Base-by-base conservation (phyloP, 2,329 filamentous ascomycete genomes). In the Beauveria asiatica region DNA sequence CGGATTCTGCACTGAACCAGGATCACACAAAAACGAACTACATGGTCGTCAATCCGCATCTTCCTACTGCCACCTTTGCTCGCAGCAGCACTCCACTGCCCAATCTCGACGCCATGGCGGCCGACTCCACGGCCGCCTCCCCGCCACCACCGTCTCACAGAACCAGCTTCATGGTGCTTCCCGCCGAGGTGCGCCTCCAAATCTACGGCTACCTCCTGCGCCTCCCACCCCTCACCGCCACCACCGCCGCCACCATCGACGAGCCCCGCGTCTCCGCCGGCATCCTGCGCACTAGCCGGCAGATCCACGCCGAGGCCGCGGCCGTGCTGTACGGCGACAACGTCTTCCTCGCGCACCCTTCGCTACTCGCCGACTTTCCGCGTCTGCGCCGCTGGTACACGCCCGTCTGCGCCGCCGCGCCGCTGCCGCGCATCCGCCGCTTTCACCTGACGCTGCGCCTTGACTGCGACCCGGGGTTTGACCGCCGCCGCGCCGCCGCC, bases 141-240 rank as follows among this genome's bases (percentile, higher is more conserved):
- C 41, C 53, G 23, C 23, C 42, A 7, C n/a, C 53, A 21, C 25
- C 27, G 3, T n/a, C 11, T 33, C 41, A 0, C 21, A 23, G 13
- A 21, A 7, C 23, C 17, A 42, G 45, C 48, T 68, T 80, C 63
- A 70, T 80, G 44, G 69, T 70, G 57, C 71, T 80, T 25, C 76
- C 77, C 39, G 64, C 74, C 52, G 78, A 80, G 65, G 70, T 80
- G 65, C 77, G 78, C 44, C 72, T 78, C 60, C 72, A 79, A 59
- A 76, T 80, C 63, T 79, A 79, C 70, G 61, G 67, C 23, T 67
- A 74, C 63, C 76, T 80, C 55, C 75, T 80, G 60, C 62, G 67
- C 63, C 67, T 75, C 5, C 72, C 70, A 46, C 53, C 57, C 19
- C 25, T 37, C 64, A 61, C 9, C 60, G 42, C 44, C 53, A 59